These are phyloP conservation scores for Arabidopsis hybrid DNA, from an alignment of 441 rosid species.

Conservation along the genomic window DNA sequence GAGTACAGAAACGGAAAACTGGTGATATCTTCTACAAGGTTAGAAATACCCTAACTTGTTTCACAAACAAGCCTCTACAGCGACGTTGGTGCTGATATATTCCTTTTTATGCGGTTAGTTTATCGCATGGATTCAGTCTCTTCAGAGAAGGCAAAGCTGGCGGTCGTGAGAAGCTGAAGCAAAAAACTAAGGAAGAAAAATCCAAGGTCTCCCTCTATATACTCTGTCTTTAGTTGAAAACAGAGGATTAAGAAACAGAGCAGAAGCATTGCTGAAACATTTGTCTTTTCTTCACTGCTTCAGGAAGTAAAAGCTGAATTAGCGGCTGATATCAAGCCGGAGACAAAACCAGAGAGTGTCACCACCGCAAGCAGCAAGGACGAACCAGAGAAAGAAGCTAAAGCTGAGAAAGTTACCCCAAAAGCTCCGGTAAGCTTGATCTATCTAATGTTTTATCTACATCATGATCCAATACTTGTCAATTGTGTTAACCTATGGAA, in stretches of 20 bases:
- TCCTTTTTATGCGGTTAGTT: conserved; percentile 49
- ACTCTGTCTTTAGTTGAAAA: conserved; percentile 21
- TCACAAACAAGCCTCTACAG: not conserved
- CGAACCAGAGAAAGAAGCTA: conserved; percentile 54
- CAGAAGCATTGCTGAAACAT: conserved; percentile 6
- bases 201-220: conserved; percentile 49
- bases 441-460: not conserved
- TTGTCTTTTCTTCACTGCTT: conserved; percentile 2
- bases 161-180: conserved; percentile 55
- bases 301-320: conserved; percentile 39
- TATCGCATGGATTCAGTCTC: conserved; percentile 78
- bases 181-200: conserved; percentile 55
- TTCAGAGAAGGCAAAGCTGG: conserved; percentile 68
- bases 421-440: conserved; percentile 53
- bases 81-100: conserved; percentile 48
- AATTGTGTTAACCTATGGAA: conserved; percentile 18
- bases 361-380: conserved; percentile 25
- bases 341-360: conserved; percentile 20
- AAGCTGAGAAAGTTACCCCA: conserved; percentile 48
- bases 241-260: conserved; percentile 52
- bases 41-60: conserved; percentile 22
- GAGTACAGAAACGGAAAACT: conserved; percentile 97
- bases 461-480: not conserved
- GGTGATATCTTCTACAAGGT: conserved; percentile 87
- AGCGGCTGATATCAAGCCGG: conserved; percentile 27